Percentiles rank a stretch among this genome's conserved stretches.
Evolutionary conservation across 495 filamentous ascomycete genomes (phyloP).

Genomic region (Chaetomium fimeti): DNA sequence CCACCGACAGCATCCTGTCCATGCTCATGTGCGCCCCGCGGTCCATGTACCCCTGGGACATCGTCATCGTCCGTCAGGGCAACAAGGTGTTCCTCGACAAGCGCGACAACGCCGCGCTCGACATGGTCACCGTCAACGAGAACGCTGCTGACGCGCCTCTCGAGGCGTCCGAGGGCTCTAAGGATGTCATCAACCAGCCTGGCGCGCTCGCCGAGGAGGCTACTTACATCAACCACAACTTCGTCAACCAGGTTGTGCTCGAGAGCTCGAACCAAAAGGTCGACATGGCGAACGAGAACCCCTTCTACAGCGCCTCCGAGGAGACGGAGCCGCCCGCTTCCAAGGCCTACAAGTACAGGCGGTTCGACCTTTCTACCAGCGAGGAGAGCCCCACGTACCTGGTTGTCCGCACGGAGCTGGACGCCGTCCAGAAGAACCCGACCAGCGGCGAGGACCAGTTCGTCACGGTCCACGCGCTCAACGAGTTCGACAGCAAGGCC

Average conservation of each 20-base stretch:
- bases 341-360: conserved; percentile 97
- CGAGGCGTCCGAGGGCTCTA: conserved; percentile 86
- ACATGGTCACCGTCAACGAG: conserved; percentile 98
- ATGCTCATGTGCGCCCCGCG: conserved; percentile 99
- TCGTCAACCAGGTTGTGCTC: conserved; percentile 85
- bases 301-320: conserved; percentile 92
- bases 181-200: conserved; percentile 91
- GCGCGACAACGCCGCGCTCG: conserved; percentile 86
- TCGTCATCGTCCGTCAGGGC: conserved; percentile 83
- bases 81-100: conserved; percentile 99
- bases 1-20: conserved; percentile 92
- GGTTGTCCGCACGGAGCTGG: conserved; percentile 92
- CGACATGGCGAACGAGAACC: conserved; percentile 83
- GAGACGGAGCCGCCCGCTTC: conserved; percentile 90
- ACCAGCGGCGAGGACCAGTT: conserved; percentile 85
- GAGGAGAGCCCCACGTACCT: conserved; percentile 89
- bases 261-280: conserved; percentile 76
- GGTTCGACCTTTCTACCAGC: conserved; percentile 91
- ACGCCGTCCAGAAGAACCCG: conserved; percentile 91
- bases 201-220: conserved; percentile 89
- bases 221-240: conserved; percentile 99
- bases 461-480: conserved; percentile 89
- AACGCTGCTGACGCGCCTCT: conserved; percentile 96
- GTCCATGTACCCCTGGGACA: conserved; percentile 96
- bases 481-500: conserved; percentile 98